These are phyloP conservation scores for Candida tropicalis DNA, from an alignment of 1,139 yeast species.

Conservation along the genomic window DNA sequence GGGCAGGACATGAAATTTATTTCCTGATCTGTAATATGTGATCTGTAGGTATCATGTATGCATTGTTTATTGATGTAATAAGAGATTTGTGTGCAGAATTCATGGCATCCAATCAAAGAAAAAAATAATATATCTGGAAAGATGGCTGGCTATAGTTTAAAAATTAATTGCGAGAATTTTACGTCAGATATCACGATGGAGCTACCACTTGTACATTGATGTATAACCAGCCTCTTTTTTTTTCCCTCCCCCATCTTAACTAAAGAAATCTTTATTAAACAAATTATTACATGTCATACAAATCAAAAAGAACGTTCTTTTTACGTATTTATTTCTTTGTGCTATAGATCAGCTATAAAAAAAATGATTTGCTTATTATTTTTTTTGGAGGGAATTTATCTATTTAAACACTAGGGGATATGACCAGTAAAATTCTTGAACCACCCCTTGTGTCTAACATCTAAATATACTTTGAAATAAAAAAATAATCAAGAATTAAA, in stretches of 20 bases:
- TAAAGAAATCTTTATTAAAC: too few species aligned
- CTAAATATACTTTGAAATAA: constrained; percentile 2
- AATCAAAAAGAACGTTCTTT: background rate
- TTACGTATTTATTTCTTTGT: too few species aligned
- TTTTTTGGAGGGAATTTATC: too few species aligned
- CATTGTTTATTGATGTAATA: background rate
- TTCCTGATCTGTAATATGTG: background rate
- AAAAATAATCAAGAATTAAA: background rate
- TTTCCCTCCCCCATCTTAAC: too few species aligned
- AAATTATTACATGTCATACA: too few species aligned
- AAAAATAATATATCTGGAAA: background rate
- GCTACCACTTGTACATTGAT: background rate
- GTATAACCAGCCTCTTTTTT: background rate
- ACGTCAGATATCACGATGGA: background rate
- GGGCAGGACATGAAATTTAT: too few species aligned
- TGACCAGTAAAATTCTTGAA: background rate
- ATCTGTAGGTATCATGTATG: background rate
- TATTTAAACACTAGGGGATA: background rate
- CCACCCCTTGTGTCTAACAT: background rate
- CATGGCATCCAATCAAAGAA: background rate
- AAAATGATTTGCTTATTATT: too few species aligned
- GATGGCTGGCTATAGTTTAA: constrained; percentile 12
- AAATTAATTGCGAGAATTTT: constrained; percentile 1
- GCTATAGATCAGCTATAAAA: too few species aligned
- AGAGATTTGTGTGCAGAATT: background rate